Evolutionary conservation across 2,329 filamentous ascomycete genomes (phyloP), one percentile per base, ranked within the genome.

Genomic region (Clonostachys byssicola): DNA sequence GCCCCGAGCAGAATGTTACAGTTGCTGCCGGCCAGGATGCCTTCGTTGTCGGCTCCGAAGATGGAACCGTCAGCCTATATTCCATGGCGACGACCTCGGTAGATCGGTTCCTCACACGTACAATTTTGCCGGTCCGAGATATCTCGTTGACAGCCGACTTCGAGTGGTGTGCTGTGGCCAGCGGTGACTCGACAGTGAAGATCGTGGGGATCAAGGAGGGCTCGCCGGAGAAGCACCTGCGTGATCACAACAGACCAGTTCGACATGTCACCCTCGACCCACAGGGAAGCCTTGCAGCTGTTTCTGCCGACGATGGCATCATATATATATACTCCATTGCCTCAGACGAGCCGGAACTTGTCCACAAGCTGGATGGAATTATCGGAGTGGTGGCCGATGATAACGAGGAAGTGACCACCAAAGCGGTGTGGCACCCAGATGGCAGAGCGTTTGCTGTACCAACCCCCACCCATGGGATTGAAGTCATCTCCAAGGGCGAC

Each of bases 51-150:
- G 94, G 91, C 30, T 89, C 89, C 17, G 92, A 99, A 66, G 92
- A 97, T 69, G 94, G 95, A 60, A 94, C 88, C n/a, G 90, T 99
- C 59, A 95, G 88, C 73, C 83, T 91, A 57, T 99, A 95, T 72
- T 88, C 88, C n/a, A 77, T 96, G 44, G 76, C 81, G 48, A 82
- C 81, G 4, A 85, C 85, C 58, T 67, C 74, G 30, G 89, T 95
- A 68, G 89, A 95, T 52, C 85, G 86, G 50, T 87, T 95, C 54
- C 79, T 99, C 44, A 79, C 91, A 23, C 85, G 94, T 53, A 89
- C 86, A 49, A 85, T 90, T n/a, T 73, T 96, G 4, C 89, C 94
- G 1, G 82, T 96, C 34, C 82, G 94, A 59, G 91, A 96, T 63
- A 75, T 99, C 46, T 85, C 89, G 5, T 73, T 99, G 13, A 92